Evolutionary conservation across 169 alveolate species (phyloP).

Genomic region (Plasmodium inui): DNA sequence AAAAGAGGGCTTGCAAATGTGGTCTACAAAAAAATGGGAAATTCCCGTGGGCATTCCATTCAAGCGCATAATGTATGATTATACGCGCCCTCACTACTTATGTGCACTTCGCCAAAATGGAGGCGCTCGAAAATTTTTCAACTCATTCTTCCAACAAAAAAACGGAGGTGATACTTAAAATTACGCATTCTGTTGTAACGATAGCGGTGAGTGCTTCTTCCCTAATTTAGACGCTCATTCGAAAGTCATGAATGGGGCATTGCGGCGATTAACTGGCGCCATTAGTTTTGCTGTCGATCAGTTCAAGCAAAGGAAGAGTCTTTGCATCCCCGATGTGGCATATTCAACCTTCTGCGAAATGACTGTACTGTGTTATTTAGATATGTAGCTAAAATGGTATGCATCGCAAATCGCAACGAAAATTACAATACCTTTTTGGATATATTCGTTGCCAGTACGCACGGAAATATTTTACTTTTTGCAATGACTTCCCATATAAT

Average conservation of each 20-base stretch:
- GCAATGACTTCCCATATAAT: neutral
- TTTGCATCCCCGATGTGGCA: neutral
- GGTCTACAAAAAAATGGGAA: neutral
- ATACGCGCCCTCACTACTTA: neutral
- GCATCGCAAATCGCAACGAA: neutral
- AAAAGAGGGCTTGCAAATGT: neutral
- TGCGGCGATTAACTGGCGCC: neutral
- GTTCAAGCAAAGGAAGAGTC: neutral
- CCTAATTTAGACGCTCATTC: neutral
- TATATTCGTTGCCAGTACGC: neutral
- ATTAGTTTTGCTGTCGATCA: neutral
- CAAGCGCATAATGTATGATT: neutral
- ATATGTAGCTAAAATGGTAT: neutral
- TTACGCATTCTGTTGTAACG: neutral
- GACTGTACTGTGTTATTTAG: neutral
- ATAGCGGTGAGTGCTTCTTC: neutral
- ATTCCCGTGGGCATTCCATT: neutral
- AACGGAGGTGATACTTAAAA: neutral
- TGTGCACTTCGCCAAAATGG: constrained; percentile 4
- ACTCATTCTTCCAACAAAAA: neutral
- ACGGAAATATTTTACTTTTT: neutral
- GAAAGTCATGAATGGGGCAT: neutral
- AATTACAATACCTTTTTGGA: neutral
- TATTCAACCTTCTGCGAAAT: neutral
- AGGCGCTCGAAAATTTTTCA: neutral